phyloP scores from a whole-genome alignment of 805 yeast species.

The Pichia insulana region DNA sequence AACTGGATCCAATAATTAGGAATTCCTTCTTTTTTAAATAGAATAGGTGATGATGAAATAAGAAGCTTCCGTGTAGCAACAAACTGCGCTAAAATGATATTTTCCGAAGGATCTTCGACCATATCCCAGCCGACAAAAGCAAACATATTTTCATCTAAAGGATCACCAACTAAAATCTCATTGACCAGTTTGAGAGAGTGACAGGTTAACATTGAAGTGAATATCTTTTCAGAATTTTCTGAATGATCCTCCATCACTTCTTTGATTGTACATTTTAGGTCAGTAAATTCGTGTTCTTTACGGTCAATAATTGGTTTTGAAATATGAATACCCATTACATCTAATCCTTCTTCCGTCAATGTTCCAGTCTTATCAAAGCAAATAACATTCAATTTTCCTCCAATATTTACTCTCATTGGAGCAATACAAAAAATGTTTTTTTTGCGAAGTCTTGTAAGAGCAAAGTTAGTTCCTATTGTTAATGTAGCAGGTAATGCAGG shows the following conservation, averaged over 20 bases:
- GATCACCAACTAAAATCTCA: slow-evolving; percentile 82
- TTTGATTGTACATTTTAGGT: slow-evolving; percentile 12
- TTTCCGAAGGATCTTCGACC: slow-evolving; percentile 52
- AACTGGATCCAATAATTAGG: slow-evolving; percentile 27
- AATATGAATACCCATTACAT: slow-evolving; percentile 53
- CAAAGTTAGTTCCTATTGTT: slow-evolving; percentile 93
- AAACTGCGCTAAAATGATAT: slow-evolving; percentile 17
- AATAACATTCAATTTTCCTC: slow-evolving; percentile 83
- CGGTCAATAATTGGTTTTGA: slow-evolving; percentile 26
- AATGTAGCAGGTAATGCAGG: slow-evolving; percentile 98
- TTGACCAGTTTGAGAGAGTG: slow-evolving; percentile 81
- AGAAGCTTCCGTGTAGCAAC: slow-evolving; percentile 28
- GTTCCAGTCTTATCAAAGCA: slow-evolving; percentile 98
- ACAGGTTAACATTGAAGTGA: slow-evolving; percentile 60
- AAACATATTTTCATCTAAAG: slow-evolving; percentile 89
- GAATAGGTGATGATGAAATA: slow-evolving; percentile 35
- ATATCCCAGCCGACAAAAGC: slow-evolving; percentile 75
- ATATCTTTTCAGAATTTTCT: slow-evolving; percentile 13
- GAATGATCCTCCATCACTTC: slow-evolving; percentile 11
- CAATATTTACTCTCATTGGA: slow-evolving; percentile 92
- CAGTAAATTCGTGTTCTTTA: slow-evolving; percentile 22
- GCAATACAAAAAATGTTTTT: slow-evolving; percentile 79
- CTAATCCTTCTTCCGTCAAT: slow-evolving; percentile 92
- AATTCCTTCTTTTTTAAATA: slow-evolving; percentile 30
- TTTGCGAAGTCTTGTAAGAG: slow-evolving; percentile 63